Percentiles rank a stretch among this genome's conserved stretches.
These are phyloP conservation scores for Cicer chorassanicum DNA, from an alignment of 306 rosid genomes.

Conservation along the genomic window DNA sequence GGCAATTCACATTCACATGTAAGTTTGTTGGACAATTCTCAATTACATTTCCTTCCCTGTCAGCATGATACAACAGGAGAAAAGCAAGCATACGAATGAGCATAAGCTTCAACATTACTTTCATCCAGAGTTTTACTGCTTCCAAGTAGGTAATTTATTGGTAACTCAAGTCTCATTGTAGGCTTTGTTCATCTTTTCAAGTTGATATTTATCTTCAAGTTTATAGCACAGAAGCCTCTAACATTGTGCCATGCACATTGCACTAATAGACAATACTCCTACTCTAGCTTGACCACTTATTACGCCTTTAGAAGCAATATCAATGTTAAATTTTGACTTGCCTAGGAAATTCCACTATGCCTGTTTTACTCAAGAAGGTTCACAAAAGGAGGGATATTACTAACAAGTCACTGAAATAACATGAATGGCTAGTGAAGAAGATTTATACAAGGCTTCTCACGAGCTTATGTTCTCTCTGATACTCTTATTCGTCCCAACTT, in stretches of 20 bases:
- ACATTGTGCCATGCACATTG: not conserved
- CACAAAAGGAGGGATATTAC: not conserved
- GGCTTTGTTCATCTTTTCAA: not conserved
- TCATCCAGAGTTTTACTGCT: not conserved
- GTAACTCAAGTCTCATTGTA: not conserved
- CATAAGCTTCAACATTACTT: not conserved
- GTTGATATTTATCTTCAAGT: not conserved
- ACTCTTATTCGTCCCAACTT: no score
- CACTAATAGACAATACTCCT: not conserved
- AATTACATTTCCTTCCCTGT: not conserved
- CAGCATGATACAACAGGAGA: not conserved
- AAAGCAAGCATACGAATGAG: not conserved
- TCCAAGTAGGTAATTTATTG: not conserved
- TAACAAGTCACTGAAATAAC: not conserved
- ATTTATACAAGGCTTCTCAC: not conserved
- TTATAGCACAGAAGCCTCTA: not conserved
- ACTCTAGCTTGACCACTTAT: not conserved
- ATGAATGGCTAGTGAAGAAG: not conserved
- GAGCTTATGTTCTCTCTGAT: no score
- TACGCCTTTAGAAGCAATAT: not conserved
- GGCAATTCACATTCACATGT: not conserved
- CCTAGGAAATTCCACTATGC: not conserved
- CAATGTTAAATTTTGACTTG: not conserved
- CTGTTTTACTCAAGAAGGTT: not conserved
- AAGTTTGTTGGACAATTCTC: conserved; percentile 8